A percentile compares a stretch with the other conserved stretches of the same genome.
Conservation (phyloP, 768 basidiomycete genomes). For the Boletales sp. region DNA sequence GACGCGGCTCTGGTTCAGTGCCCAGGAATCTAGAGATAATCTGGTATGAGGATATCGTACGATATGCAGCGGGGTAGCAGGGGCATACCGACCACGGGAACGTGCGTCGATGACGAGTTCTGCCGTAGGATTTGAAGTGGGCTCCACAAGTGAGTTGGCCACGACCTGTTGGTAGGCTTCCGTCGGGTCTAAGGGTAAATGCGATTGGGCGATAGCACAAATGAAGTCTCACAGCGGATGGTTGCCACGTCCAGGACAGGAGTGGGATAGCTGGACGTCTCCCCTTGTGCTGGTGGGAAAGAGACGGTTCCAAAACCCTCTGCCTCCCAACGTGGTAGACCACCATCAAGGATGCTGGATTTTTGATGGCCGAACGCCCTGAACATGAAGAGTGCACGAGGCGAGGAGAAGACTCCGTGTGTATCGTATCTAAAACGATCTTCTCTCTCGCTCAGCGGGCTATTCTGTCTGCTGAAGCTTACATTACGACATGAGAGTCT, state of each 20-base stretch:
- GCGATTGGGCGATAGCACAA: conserved; percentile 30
- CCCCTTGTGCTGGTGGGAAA: conserved; percentile 21
- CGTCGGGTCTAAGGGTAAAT: conserved; percentile 12
- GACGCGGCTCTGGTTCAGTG: conserved; percentile 82
- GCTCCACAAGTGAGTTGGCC: conserved; percentile 54
- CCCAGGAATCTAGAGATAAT: conserved; percentile 64
- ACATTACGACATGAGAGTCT: conserved; percentile 82
- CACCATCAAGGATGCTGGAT: conserved; percentile 90
- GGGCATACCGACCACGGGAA: conserved; percentile 66
- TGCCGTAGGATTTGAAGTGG: conserved; percentile 39
- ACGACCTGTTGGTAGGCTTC: conserved; percentile 82
- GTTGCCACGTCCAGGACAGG: conserved; percentile 49
- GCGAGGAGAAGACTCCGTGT: conserved; percentile 87
- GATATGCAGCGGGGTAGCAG: background rate
- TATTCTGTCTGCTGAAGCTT: conserved; percentile 19
- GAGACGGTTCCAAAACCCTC: conserved; percentile 57
- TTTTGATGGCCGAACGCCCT: conserved; percentile 83
- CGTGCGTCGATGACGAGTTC: conserved; percentile 89
- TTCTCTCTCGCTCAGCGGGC: conserved; percentile 2
- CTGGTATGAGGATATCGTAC: conserved; percentile 2
- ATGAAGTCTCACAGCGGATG: conserved; percentile 42
- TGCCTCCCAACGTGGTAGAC: conserved; percentile 76
- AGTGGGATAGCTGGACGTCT: conserved; percentile 42
- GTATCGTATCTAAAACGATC: conserved; percentile 69
- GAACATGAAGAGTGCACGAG: conserved; percentile 93